Base-by-base conservation (phyloP, 345 rosid genomes). In the Gossypium arboreum region DNA sequence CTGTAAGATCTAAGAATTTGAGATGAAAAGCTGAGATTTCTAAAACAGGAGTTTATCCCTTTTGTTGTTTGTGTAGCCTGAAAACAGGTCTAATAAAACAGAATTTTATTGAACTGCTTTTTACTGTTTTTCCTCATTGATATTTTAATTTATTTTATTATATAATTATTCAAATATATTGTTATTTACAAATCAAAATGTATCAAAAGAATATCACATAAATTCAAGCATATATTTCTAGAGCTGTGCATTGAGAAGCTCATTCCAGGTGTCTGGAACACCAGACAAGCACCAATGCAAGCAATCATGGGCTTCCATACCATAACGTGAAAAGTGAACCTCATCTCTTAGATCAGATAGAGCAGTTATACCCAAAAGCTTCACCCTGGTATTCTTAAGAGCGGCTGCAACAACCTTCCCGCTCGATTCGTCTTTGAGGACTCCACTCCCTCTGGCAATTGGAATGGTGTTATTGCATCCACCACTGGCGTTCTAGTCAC, bases 401-500 rank as follows among this genome's bases (percentile, higher is more conserved):
- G 83, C 83, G 39, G 29, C 78, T 48, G 57, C 77, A 4, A 79
- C 61, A 25, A 34, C 11, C n/a, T 29, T 18, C 48, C 82, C 85
- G 2, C 45, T 79, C 1, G 82, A 82, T 67, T 68, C 77, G 10
- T 78, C 75, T 22, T 65, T 70, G 9, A 68, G 56, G 51, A 83
- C 77, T 80, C 76, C 80, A 50, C 80, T 88, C 16, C 91, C 92
- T 63, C 81, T 47, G 1, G 81, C 78, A 68, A 85, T 57, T 7
- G 92, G 89, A 18, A 63, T 64, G 15, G 81, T 77, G 16, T 84
- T 86, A 24, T 84, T 71, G 20, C 89, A 88, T 68, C 76, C 79
- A 12, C 88, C 92, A 41, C 89, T 86, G 0, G 82, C 80, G 78
- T 85, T 86, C 92, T 87, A 88, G 29, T 88, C 87, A 59, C 85